phyloP scores from a whole-genome alignment of 176 grass and related monocot genomes.

The Lolium perenne region DNA sequence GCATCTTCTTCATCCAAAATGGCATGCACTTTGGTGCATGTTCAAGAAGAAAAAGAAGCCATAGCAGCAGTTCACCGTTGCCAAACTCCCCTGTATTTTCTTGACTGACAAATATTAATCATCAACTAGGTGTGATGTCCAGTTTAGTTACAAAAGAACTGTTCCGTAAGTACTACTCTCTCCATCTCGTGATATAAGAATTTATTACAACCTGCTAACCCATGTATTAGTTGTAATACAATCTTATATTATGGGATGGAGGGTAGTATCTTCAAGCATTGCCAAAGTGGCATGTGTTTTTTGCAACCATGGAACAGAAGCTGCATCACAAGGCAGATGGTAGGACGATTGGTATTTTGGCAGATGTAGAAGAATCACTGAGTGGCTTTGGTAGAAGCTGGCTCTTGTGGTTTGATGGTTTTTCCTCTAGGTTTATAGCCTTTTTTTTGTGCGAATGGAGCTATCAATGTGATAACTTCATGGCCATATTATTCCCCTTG shows the following conservation, averaged over 20 bases:
- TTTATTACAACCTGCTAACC: too few relatives aligned
- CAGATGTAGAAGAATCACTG: neutral
- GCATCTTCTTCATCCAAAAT: neutral
- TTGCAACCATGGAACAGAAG: neutral
- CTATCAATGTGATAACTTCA: neutral
- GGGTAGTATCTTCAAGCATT: too few relatives aligned
- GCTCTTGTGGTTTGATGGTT: neutral
- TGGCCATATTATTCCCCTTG: neutral
- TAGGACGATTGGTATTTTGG: neutral
- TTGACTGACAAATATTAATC: neutral
- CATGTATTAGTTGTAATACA: too few relatives aligned
- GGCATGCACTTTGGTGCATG: neutral
- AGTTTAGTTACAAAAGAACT: neutral
- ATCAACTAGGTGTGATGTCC: neutral
- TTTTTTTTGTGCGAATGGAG: neutral
- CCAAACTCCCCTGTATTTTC: neutral
- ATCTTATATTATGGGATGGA: too few relatives aligned
- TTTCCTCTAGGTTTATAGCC: neutral
- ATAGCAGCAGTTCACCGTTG: neutral
- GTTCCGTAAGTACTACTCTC: neutral
- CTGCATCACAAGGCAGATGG: neutral
- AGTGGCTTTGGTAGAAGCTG: neutral
- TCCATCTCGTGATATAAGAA: too few relatives aligned
- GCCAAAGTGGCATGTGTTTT: neutral
- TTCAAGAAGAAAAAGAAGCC: neutral